These are phyloP conservation scores for Prunus davidiana DNA, from an alignment of 306 rosid genomes.

Conservation along the genomic window DNA sequence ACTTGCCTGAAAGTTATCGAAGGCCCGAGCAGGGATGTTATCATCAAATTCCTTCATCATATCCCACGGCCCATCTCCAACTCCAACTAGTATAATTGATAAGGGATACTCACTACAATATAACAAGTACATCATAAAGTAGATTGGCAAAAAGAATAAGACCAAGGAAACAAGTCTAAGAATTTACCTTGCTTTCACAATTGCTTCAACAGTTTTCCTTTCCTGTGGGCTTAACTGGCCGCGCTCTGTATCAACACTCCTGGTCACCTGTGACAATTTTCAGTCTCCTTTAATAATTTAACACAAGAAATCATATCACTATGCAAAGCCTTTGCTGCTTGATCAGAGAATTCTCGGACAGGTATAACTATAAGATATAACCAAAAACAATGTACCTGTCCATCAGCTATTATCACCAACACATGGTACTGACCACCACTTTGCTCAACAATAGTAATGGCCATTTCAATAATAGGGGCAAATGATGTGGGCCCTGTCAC, in stretches of 20 bases:
- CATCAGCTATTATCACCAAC: constrained; percentile 86
- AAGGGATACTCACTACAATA: constrained; percentile 67
- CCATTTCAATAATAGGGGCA: constrained; percentile 94
- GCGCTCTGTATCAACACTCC: constrained; percentile 76
- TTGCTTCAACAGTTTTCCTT: constrained; percentile 83
- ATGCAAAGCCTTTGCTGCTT: not conserved
- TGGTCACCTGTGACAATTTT: constrained; percentile 62
- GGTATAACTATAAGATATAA: not conserved
- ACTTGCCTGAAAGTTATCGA: constrained; percentile 91
- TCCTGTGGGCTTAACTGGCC: constrained; percentile 92
- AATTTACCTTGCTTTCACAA: constrained; percentile 86
- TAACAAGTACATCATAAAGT: constrained; percentile 12
- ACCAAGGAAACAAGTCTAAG: constrained; percentile 4
- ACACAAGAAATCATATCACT: not conserved
- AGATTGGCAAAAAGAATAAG: not conserved
- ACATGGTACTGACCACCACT: constrained; percentile 97
- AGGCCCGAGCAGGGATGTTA: constrained; percentile 85
- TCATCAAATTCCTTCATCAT: constrained; percentile 93
- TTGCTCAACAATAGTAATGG: constrained; percentile 85
- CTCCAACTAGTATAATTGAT: constrained; percentile 89
- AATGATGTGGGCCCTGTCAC: constrained; percentile 91
- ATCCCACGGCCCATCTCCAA: constrained; percentile 99
- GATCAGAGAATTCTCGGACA: not conserved
- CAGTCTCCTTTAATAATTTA: constrained; percentile 14
- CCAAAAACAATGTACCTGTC: constrained; percentile 55